Conservation (phyloP, 805 yeast genomes). For the Candida pseudoglaebosa region DNA sequence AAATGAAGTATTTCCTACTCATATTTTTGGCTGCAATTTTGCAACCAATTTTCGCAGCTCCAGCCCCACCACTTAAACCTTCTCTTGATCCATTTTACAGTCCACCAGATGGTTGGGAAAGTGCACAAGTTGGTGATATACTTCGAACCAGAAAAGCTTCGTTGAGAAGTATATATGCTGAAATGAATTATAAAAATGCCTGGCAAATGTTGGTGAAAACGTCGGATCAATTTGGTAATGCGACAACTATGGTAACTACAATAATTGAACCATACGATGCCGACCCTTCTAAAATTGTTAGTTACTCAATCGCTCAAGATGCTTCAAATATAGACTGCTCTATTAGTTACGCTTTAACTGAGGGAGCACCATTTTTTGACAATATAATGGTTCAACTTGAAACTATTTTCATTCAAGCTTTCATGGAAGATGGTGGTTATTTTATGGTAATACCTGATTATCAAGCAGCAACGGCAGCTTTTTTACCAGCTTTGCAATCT, state of each 20-base stretch:
- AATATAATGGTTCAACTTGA: conserved; percentile 15
- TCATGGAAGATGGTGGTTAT: conserved; percentile 18
- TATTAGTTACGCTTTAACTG: conserved; percentile 18
- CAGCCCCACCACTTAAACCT: conserved; percentile 6
- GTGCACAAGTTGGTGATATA: conserved; percentile 10
- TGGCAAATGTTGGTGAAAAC: conserved; percentile 26
- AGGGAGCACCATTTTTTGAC: conserved; percentile 9
- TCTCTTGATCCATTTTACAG: conserved; percentile 14
- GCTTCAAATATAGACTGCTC: conserved; percentile 17
- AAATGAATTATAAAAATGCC: conserved; percentile 10
- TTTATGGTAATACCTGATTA: conserved; percentile 23
- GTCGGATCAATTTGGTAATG: conserved; percentile 16
- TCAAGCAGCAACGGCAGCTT: conserved; percentile 24
- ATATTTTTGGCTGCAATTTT: not conserved
- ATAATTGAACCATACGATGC: conserved; percentile 21
- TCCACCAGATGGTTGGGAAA: conserved; percentile 10
- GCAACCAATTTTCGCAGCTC: not conserved
- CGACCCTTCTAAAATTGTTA: conserved; percentile 17
- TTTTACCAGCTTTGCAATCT: conserved; percentile 19
- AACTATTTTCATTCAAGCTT: conserved; percentile 12
- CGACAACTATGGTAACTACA: conserved; percentile 17
- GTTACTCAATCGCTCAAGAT: conserved; percentile 23
- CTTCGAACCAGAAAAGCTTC: conserved; percentile 10
- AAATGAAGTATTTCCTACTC: not conserved
- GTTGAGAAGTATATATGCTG: conserved; percentile 5